A percentile compares a stretch with the other conserved stretches of the same genome.
These are phyloP conservation scores for Pisolithus marmoratus DNA, from an alignment of 768 basidiomycete genomes.

Conservation along the genomic window DNA sequence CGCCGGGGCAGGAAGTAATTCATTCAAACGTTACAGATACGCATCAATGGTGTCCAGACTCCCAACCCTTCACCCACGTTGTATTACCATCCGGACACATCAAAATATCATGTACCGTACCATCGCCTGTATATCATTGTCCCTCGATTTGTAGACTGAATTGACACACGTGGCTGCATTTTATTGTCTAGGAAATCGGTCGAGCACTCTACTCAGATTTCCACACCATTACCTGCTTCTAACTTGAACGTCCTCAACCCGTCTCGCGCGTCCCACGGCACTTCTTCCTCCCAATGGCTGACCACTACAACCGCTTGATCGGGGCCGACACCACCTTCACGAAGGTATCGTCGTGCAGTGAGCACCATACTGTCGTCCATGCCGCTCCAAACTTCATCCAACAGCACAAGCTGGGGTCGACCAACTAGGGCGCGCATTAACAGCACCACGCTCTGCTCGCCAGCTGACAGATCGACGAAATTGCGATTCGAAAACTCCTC, in stretches of 20 bases:
- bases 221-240: conserved; percentile 66
- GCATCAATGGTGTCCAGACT: too few relatives aligned
- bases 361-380: conserved; percentile 80
- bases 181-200: background rate
- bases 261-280: conserved; percentile 68
- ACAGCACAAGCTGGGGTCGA: conserved; percentile 63
- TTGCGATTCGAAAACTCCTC: conserved; percentile 39
- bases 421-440: conserved; percentile 83
- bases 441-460: conserved; percentile 76
- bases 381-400: conserved; percentile 93
- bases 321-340: conserved; percentile 40
- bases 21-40: too few relatives aligned
- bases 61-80: too few relatives aligned
- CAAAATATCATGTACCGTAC: too few relatives aligned
- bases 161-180: too few relatives aligned
- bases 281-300: conserved; percentile 89
- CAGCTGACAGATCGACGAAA: conserved; percentile 64
- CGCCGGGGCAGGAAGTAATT: too few relatives aligned
- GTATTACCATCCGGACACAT: too few relatives aligned
- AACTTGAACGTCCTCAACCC: conserved; percentile 61
- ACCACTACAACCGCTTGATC: conserved; percentile 80
- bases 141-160: too few relatives aligned
- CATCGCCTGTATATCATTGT: too few relatives aligned
- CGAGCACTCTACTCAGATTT: conserved; percentile 26
- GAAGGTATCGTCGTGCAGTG: conserved; percentile 58